Base-by-base conservation (phyloP, 140 eudicot species). In the Senecio squalidus region DNA sequence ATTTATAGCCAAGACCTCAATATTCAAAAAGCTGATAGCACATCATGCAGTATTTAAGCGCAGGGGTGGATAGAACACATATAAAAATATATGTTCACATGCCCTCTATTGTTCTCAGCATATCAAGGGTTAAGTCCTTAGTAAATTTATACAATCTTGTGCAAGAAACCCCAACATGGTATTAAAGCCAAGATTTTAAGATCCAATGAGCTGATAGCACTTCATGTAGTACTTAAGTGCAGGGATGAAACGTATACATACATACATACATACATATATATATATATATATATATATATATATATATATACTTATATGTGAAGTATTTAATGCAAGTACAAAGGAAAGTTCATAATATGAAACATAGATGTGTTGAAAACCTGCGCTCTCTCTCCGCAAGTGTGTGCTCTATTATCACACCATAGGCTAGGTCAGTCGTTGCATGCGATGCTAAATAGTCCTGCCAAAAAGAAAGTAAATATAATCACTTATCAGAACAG, bases 301-400 rank as follows among this genome's bases (percentile, higher is more conserved):
- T 31, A 3, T 31, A 31, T 31, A 41, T 40, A 58, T 14, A 9
- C 28, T 7, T 20, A 30, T 27, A 27, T 61, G 57, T 24, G 23
- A 68, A 74, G 58, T 41, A 68, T 18, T n/a, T 38, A 11, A 10
- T 24, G 30, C 24, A 54, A 54, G 29, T 48, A 21, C 9, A 46
- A n/a, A 33, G 10, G 46, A 49, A 51, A n/a, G 55, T 23, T 52
- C 24, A 48, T 28, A 39, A 46, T 11, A 46, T 52, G 14, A 21
- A 50, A 27, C 47, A 58, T 62, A 65, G 1, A 23, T 7, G 40
- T 59, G 55, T 54, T 53, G 55, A 64, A 65, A 60, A 40, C 98
- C 98, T 92, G 79, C 98, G 91, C 43, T 92, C 98, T 75, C 96
- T 70, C 78, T 92, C 98, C 22, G 98, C 96, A 60, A 92, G 93